Base-by-base conservation (phyloP, 371 early-diverging fungal genomes). In the Mycotypha africana region DNA sequence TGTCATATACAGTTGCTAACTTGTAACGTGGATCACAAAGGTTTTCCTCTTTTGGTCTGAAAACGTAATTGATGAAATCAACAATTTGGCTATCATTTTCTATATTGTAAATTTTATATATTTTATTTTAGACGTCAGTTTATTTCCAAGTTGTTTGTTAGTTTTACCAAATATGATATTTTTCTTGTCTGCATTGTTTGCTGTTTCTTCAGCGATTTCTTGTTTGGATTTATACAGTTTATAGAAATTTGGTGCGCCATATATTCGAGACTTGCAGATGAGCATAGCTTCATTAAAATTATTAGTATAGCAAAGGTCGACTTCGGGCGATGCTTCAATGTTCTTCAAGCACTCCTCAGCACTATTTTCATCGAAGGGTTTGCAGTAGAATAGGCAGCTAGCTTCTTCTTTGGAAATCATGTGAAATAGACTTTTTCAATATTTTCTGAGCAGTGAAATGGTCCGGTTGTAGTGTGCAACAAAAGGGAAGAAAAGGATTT, bases 51-150 rank as follows among this genome's bases (percentile, higher is more conserved):
- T 51, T 4, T 21, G 52, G 45, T 34, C 52, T 41, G 45, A 30
- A 51, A 14, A 41, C 52, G 45, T 51, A 51, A 33, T 51, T 45
- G 38, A 51, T 51, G 38, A 45, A 51, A 12, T 51, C 42, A n/a
- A 51, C 46, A 41, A 45, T 51, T 45, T 51, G 44, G 14, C 40
- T 35, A 15, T 33, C 45, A 34, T 51, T 51, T 15, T 22, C 45
- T 52, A 45, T 51, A 41, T 52, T 40, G 38, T 39, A 51, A 21
- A n/a, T n/a, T n/a, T n/a, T n/a, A n/a, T n/a, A n/a, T n/a, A n/a
- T n/a, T n/a, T n/a, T 21, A 32, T 44, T 12, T 23, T 49, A 38
- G 38, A 14, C 32, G 44, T 43, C 1, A 19, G 38, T 51, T 51
- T 45, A 36, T 26, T 51, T 45, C 40, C 45, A 45, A 39, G 21